A percentile compares a stretch with the other conserved stretches of the same genome.
Evolutionary conservation across 2,329 filamentous ascomycete genomes (phyloP).

Genomic region (Massarina eburnea): DNA sequence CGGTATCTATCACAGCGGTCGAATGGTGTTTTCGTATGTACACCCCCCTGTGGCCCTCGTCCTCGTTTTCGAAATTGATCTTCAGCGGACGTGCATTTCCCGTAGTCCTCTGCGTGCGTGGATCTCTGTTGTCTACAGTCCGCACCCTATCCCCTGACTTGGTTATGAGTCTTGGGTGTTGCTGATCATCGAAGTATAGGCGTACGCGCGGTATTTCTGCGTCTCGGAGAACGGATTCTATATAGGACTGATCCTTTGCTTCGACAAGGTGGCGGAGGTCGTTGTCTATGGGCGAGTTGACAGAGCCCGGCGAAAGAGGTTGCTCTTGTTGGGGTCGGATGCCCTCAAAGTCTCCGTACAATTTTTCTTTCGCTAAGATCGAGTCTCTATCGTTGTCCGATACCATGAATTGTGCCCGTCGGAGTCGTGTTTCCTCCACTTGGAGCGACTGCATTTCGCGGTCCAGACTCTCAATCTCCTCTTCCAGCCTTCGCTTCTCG

Average conservation of each 20-base stretch:
- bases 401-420: neutral
- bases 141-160: too few relatives aligned
- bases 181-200: too few relatives aligned
- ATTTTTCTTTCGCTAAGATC: neutral
- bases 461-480: slow-evolving; percentile 20
- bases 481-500: slow-evolving; percentile 12
- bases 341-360: neutral
- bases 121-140: too few relatives aligned
- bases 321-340: neutral
- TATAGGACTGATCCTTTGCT: neutral
- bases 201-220: too few relatives aligned
- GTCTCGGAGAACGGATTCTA: neutral
- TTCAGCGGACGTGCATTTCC: too few relatives aligned
- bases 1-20: too few relatives aligned
- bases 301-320: neutral
- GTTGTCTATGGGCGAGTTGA: neutral
- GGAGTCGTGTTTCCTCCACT: slow-evolving; percentile 14
- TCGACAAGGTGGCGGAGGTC: neutral
- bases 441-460: slow-evolving; percentile 15
- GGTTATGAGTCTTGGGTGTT: too few relatives aligned
- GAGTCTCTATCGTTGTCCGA: neutral
- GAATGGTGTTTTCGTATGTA: too few relatives aligned
- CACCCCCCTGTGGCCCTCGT: too few relatives aligned
- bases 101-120: too few relatives aligned
- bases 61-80: too few relatives aligned